Evolutionary conservation across 176 grass and related monocot genomes (phyloP).

Genomic region (Oropetium thomaeum): DNA sequence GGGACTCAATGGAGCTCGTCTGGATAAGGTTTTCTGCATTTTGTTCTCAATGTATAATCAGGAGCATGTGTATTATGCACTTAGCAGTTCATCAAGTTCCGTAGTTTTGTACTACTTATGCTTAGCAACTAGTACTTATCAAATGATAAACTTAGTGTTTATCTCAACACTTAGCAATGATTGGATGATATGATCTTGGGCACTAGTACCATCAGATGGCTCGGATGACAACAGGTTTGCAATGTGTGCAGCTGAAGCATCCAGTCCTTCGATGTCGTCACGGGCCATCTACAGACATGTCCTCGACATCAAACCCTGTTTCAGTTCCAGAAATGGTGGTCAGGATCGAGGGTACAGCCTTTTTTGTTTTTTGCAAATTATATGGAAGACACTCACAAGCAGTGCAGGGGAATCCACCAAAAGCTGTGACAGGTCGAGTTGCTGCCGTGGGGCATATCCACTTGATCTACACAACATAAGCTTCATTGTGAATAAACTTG

Average conservation of each 20-base stretch:
- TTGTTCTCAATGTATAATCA: background rate
- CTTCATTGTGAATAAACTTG: constrained; percentile 26
- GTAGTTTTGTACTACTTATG: background rate
- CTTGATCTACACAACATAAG: constrained; percentile 64
- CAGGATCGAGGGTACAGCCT: background rate
- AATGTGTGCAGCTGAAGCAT: constrained; percentile 80
- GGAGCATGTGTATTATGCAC: background rate
- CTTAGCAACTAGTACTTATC: background rate
- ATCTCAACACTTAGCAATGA: background rate
- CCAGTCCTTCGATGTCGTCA: constrained; percentile 74
- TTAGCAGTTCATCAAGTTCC: background rate
- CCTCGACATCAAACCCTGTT: constrained; percentile 79
- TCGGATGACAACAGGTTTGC: constrained; percentile 84
- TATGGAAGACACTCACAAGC: constrained; percentile 58
- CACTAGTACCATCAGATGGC: constrained; percentile 67
- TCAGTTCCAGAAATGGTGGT: constrained; percentile 12
- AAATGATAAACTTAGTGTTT: background rate
- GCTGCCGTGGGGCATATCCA: constrained; percentile 95
- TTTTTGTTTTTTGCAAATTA: background rate
- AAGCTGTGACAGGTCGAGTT: constrained; percentile 63
- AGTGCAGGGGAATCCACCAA: constrained; percentile 94
- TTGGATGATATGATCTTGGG: constrained; percentile 3
- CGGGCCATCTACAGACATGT: constrained; percentile 67
- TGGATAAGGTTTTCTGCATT: too few relatives aligned
- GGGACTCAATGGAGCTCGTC: too few relatives aligned